Conservation (phyloP, 2,329 filamentous ascomycete species). For the Emergomyces pasteurianus region DNA sequence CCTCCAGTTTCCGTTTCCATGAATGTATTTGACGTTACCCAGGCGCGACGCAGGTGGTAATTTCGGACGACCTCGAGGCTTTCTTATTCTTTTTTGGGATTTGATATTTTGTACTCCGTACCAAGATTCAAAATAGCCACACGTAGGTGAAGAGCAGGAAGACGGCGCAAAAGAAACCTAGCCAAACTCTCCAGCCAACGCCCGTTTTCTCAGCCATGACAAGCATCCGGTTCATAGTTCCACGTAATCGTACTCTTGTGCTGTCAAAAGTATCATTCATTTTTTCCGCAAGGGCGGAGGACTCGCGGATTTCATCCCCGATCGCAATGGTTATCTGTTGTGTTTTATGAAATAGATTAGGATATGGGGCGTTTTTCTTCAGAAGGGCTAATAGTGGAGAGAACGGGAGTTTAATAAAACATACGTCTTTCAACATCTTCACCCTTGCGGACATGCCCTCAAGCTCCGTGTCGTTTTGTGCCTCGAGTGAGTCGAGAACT, state of each 20-base stretch:
- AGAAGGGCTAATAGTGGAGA: slow-evolving; percentile 1
- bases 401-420: slow-evolving; percentile 23
- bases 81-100: neutral
- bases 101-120: no score
- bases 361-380: neutral
- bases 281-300: slow-evolving; percentile 74
- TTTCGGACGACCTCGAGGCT: no score
- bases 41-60: no score
- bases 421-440: slow-evolving; percentile 73
- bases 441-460: slow-evolving; percentile 89
- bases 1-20: neutral
- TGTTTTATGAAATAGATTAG: neutral
- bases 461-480: slow-evolving; percentile 84
- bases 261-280: slow-evolving; percentile 94
- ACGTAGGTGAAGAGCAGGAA: slow-evolving; percentile 80
- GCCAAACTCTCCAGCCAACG: slow-evolving; percentile 92
- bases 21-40: neutral
- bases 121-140: slow-evolving; percentile 60
- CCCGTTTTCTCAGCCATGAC: slow-evolving; percentile 89
- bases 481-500: slow-evolving; percentile 85
- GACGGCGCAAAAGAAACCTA: slow-evolving; percentile 76
- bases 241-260: slow-evolving; percentile 65
- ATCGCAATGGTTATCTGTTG: slow-evolving; percentile 77
- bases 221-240: slow-evolving; percentile 96
- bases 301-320: slow-evolving; percentile 88